Base-by-base conservation (phyloP, 768 basidiomycete genomes). In the Chiua virens region DNA sequence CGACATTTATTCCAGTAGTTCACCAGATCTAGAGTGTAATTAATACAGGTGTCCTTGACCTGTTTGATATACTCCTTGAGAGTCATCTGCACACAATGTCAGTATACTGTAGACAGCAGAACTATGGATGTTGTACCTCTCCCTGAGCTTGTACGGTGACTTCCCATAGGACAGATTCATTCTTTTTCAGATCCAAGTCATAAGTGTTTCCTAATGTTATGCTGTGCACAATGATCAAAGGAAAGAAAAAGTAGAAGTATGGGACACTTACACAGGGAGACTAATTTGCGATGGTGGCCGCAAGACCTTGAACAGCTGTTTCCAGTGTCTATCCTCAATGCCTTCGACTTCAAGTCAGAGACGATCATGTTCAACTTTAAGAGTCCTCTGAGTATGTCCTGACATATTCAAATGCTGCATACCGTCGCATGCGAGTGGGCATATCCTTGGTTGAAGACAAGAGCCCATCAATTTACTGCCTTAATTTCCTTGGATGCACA, bases 1-100 rank as follows among this genome's bases (percentile, higher is more conserved):
- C 97, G 88, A 61, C 96, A 98, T 69, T 96, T 99, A 69, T 93
- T 98, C 76, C 98, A 97, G 66, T 98, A 99, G 67, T 98, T 96
- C 60, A 98, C 91, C 40, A 99, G 77, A 60, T 98, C 97, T 45
- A 99, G 78, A 1, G 93, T 91, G 65, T 98, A 98, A 62, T 81
- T 93, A 1, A 91, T 89, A 97, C 97, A 99, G 2, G 81, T 90
- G 71, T 98, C 97, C 68, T 93, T 93, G 64, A 99, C 97, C 71
- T 96, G 90, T 52, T 89, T 88, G 67, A 97, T 87, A 67, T 94
- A 97, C 65, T 95, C 93, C 68, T 97, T 94, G 22, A 96, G 79
- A 14, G 92, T 92, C 90, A 94, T 91, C 87, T 98, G 45, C 56
- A n/a, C n/a, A 71, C 49, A 25, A 8, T 17, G 41, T 70, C 17